Percentiles rank a stretch among this genome's conserved stretches.
These are phyloP conservation scores for Mytilinidion resinicola DNA, from an alignment of 495 filamentous ascomycete species.

Conservation along the genomic window DNA sequence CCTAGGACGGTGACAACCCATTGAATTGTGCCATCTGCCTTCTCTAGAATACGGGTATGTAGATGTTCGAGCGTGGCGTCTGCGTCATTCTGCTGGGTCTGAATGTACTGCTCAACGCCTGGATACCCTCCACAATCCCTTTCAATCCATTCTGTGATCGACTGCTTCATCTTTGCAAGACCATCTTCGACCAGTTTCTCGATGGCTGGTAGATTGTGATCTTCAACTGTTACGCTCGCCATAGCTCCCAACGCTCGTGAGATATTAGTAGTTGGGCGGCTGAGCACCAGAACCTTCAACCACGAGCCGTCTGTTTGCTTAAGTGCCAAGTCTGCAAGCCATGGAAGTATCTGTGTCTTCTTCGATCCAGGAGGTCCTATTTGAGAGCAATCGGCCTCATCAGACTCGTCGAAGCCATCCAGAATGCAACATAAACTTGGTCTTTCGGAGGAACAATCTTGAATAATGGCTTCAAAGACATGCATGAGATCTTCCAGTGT, in stretches of 20 bases:
- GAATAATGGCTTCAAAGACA: neutral
- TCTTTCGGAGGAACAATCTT: neutral
- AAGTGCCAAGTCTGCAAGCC: neutral
- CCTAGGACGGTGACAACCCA: neutral
- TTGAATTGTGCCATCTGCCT: neutral
- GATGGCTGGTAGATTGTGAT: neutral
- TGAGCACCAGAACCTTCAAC: neutral
- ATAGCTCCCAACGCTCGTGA: neutral
- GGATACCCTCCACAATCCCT: too few relatives aligned
- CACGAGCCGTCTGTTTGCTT: neutral
- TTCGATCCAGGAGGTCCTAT: neutral
- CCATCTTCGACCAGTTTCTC: neutral
- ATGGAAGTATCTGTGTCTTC: neutral
- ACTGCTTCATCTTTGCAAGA: too few relatives aligned
- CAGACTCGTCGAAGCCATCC: neutral
- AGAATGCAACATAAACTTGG: neutral
- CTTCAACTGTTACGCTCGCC: neutral
- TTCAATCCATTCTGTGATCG: too few relatives aligned
- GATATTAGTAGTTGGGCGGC: neutral
- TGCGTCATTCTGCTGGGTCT: too few relatives aligned
- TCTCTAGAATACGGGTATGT: too few relatives aligned
- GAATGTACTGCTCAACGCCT: too few relatives aligned
- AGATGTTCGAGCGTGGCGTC: too few relatives aligned
- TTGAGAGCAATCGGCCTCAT: neutral
- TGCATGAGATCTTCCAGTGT: neutral